These are phyloP conservation scores for Curvularia hawaiiensis DNA, from an alignment of 2,329 filamentous ascomycete species.

Conservation along the genomic window DNA sequence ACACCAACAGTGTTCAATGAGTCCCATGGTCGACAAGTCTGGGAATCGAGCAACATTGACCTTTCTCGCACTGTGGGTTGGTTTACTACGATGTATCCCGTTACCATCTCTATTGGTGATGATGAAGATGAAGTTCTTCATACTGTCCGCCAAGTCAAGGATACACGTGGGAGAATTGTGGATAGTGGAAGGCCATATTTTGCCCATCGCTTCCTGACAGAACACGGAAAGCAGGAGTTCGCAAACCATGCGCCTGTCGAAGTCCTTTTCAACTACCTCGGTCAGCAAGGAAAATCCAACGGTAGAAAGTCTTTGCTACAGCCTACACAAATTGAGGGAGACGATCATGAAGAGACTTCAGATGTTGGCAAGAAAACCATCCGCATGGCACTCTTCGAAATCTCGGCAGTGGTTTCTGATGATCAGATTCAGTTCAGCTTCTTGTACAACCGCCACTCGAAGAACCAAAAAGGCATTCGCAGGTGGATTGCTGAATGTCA, in stretches of 20 bases:
- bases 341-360: constrained; percentile 33
- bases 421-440: constrained; percentile 38
- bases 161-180: constrained; percentile 54
- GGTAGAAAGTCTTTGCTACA: constrained; percentile 54
- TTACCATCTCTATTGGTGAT: constrained; percentile 52
- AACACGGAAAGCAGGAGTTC: constrained; percentile 37
- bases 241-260: constrained; percentile 58
- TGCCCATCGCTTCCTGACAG: constrained; percentile 39
- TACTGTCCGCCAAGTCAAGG: constrained; percentile 60
- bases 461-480: constrained; percentile 41
- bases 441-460: constrained; percentile 43
- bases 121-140: constrained; percentile 57
- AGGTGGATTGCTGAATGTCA: constrained; percentile 43
- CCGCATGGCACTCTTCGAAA: constrained; percentile 41
- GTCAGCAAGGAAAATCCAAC: constrained; percentile 57
- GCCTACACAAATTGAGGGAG: constrained; percentile 30
- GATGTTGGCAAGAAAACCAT: constrained; percentile 35
- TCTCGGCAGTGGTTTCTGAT: constrained; percentile 32
- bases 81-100: constrained; percentile 63
- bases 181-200: constrained; percentile 59
- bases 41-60: constrained; percentile 54
- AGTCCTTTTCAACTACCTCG: constrained; percentile 63
- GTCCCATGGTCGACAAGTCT: constrained; percentile 47
- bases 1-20: constrained; percentile 57
- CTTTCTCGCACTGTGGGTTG: constrained; percentile 64